These are phyloP conservation scores for Isabelozyma pseudorhagii DNA, from an alignment of 805 yeast species.

Conservation along the genomic window DNA sequence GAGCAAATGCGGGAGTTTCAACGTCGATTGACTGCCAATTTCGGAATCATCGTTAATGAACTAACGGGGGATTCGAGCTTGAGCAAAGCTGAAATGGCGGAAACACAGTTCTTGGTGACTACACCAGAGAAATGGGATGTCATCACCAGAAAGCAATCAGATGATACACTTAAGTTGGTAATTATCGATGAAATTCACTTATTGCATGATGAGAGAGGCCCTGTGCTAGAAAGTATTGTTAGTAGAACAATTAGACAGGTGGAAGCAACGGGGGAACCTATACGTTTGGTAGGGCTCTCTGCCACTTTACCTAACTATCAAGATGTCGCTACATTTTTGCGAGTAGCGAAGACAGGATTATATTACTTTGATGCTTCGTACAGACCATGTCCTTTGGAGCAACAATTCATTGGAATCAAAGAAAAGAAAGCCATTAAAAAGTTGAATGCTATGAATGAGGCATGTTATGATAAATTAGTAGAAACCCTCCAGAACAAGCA, in stretches of 20 bases:
- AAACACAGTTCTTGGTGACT: conserved; percentile 81
- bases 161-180: conserved; percentile 60
- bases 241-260: conserved; percentile 60
- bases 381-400: conserved; percentile 91
- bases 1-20: conserved; percentile 89
- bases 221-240: conserved; percentile 85
- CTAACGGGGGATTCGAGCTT: conserved; percentile 86
- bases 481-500: conserved; percentile 61
- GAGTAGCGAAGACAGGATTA: conserved; percentile 57
- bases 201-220: conserved; percentile 92
- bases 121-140: conserved; percentile 99
- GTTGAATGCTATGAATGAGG: conserved; percentile 81
- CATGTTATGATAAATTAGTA: conserved; percentile 71
- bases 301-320: conserved; percentile 88
- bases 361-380: conserved; percentile 80
- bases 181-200: conserved; percentile 92
- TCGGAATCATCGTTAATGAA: conserved; percentile 75
- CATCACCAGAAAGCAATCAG: conserved; percentile 77
- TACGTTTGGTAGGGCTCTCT: conserved; percentile 80
- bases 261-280: conserved; percentile 43
- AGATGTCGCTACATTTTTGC: conserved; percentile 81
- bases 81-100: conserved; percentile 68
- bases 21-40: conserved; percentile 55
- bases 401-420: conserved; percentile 83
- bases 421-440: conserved; percentile 78